Percentiles rank a stretch among this genome's conserved stretches.
Evolutionary conservation across 768 basidiomycete species (phyloP).

Genomic region (Mycena latifolia): DNA sequence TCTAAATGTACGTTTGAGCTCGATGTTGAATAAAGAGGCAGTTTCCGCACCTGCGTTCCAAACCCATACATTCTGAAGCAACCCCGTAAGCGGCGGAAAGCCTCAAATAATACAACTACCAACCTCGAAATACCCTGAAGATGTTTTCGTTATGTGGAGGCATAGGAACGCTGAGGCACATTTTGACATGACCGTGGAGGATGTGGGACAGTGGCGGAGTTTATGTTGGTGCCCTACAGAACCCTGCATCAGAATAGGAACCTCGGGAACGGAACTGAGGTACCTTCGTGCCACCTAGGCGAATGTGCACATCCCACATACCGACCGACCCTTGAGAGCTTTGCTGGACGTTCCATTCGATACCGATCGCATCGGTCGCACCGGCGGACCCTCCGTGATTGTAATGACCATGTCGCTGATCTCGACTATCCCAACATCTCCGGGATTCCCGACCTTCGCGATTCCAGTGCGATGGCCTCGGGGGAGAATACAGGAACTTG

Average conservation of each 20-base stretch:
- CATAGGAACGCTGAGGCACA: too few relatives aligned
- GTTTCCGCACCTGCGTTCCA: conserved; percentile 1
- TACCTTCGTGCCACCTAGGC: conserved; percentile 35
- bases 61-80: conserved; percentile 19
- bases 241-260: not conserved
- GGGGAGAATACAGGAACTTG: conserved; percentile 1
- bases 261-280: not conserved
- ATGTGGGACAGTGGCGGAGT: too few relatives aligned
- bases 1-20: not conserved
- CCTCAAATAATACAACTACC: not conserved
- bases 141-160: conserved; percentile 46
- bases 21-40: not conserved
- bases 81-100: not conserved
- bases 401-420: too few relatives aligned
- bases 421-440: conserved; percentile 40
- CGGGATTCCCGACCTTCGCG: conserved; percentile 26
- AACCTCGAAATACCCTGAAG: conserved; percentile 26
- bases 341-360: conserved; percentile 51
- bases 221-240: too few relatives aligned
- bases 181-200: too few relatives aligned
- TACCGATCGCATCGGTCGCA: conserved; percentile 55
- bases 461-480: not conserved
- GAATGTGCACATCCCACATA: conserved; percentile 37
- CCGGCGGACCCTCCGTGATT: conserved; percentile 54
- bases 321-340: conserved; percentile 13